These are phyloP conservation scores for Osmanthus fragrans DNA, from an alignment of 257 asterid species.

Conservation along the genomic window DNA sequence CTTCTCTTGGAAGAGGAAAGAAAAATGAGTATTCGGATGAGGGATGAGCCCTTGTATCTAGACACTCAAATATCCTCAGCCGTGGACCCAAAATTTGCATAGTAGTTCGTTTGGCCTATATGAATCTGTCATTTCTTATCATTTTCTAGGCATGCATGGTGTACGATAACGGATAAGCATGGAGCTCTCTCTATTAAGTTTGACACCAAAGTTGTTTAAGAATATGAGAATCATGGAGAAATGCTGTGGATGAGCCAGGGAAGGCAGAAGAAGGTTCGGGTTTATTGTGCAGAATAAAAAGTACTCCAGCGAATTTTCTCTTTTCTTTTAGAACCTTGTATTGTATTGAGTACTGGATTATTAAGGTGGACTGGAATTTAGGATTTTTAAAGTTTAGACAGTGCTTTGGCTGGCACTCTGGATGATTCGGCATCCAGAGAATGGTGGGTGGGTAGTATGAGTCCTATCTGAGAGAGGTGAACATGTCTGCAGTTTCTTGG, in stretches of 20 bases:
- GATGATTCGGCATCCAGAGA: background rate
- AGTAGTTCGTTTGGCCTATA: background rate
- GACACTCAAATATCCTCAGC: background rate
- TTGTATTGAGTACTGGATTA: background rate
- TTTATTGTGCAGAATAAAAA: background rate
- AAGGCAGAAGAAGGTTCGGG: background rate
- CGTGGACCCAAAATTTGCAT: conserved; percentile 16
- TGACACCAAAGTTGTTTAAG: background rate
- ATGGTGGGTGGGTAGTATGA: background rate
- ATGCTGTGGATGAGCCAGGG: background rate
- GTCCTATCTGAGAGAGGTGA: background rate
- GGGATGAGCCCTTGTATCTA: background rate
- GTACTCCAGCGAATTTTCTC: background rate
- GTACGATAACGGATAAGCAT: background rate
- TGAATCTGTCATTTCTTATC: conserved; percentile 7
- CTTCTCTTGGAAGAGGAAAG: background rate
- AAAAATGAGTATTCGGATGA: conserved; percentile 11
- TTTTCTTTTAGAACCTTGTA: background rate
- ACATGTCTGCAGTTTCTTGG: background rate
- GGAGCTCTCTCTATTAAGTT: background rate
- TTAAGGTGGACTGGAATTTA: background rate
- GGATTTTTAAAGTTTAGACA: background rate
- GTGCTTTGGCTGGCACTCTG: background rate
- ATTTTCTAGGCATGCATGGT: background rate
- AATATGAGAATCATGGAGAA: background rate